Evolutionary conservation across 306 rosid species (phyloP).

Genomic region (Prunus padus): DNA sequence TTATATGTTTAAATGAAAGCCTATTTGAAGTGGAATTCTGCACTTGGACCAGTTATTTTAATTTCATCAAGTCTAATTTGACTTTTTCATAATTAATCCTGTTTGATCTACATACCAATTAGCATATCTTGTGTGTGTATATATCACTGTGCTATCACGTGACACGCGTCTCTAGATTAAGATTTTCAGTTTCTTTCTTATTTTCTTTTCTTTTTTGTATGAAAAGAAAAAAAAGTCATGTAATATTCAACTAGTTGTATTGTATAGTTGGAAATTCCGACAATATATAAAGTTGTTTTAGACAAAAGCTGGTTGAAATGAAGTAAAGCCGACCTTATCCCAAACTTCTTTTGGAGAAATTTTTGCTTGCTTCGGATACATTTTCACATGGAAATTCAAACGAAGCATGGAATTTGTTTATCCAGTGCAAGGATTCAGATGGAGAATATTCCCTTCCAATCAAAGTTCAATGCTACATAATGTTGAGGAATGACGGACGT

Average conservation of each 20-base stretch:
- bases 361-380: background rate
- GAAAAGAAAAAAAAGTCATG: too few species aligned
- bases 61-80: too few species aligned
- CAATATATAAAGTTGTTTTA: background rate
- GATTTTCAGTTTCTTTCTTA: too few species aligned
- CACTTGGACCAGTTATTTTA: too few species aligned
- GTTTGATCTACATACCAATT: too few species aligned
- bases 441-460: background rate
- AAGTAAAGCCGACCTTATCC: background rate
- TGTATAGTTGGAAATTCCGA: too few species aligned
- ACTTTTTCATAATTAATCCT: too few species aligned
- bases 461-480: background rate
- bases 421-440: background rate
- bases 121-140: too few species aligned
- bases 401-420: background rate
- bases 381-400: background rate
- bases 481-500: background rate
- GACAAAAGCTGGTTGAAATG: background rate
- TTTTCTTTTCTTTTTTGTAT: accelerated
- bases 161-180: too few species aligned
- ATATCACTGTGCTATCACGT: too few species aligned
- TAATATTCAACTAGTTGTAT: too few species aligned
- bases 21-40: background rate
- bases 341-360: background rate
- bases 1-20: background rate